phyloP scores from a whole-genome alignment of 495 filamentous ascomycete genomes.

The Daldinia loculata region DNA sequence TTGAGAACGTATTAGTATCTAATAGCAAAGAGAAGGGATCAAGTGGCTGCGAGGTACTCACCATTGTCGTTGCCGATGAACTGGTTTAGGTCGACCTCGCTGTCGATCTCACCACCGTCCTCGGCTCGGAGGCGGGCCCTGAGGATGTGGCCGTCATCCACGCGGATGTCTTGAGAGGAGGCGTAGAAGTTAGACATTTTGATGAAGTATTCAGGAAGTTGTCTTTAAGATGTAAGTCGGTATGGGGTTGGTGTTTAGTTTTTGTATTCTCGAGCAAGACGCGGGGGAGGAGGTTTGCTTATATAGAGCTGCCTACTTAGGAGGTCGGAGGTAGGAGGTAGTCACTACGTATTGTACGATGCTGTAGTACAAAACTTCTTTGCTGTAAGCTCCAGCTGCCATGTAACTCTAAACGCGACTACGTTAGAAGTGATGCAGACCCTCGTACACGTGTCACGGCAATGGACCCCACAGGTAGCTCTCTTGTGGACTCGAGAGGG shows the following conservation, averaged over 20 bases:
- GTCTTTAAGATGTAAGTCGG: background rate
- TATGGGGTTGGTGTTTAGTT: background rate
- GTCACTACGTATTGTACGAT: background rate
- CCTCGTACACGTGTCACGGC: constrained; percentile 1
- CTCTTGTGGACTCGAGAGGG: background rate
- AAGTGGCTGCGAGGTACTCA: background rate
- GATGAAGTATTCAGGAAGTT: background rate
- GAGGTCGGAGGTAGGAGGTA: background rate
- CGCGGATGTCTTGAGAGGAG: background rate
- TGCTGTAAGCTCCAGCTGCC: background rate
- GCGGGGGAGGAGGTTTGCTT: background rate
- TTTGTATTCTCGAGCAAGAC: background rate
- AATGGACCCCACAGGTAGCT: constrained; percentile 5
- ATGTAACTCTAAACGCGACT: background rate
- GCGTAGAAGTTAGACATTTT: constrained; percentile 1
- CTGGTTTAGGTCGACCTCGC: constrained; percentile 5
- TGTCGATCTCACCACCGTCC: background rate
- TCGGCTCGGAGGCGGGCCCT: background rate
- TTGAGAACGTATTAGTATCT: background rate
- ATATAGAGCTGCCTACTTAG: background rate
- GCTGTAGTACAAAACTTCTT: background rate
- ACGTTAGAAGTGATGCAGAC: constrained; percentile 6
- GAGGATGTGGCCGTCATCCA: constrained; percentile 6
- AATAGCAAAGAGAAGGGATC: too few species aligned
- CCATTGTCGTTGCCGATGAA: constrained; percentile 3